Base-by-base conservation (phyloP, 495 filamentous ascomycete species). In the Xylaria castorea region DNA sequence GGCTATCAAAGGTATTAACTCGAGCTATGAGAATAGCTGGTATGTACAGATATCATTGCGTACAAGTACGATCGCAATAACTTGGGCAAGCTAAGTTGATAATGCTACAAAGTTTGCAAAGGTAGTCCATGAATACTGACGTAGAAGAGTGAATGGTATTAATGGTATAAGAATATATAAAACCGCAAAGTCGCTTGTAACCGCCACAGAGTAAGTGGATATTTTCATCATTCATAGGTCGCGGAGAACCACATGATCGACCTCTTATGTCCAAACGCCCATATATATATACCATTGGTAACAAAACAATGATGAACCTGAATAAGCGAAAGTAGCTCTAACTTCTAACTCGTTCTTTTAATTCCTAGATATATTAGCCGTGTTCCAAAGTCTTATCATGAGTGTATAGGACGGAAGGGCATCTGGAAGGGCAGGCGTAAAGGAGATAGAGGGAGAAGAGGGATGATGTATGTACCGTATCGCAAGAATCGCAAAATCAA, bases 321-420 rank as follows among this genome's bases (percentile, higher is more conserved):
- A 9, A 7, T 4, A 40, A 68, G 11, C 30, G 36, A 58, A 60
- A 6, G 66, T 12, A 6, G 1, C 2, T 36, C 1, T 32, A 36
- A 14, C 22, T 46, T n/a, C 25, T 55, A 50, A 20, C 48, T 68
- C 2, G 66, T 68, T 20, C 66, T 68, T 57, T 68, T 68, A 68
- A 38, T 58, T 58, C 36, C 66, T 58, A 32, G 58, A 40, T 14
- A 58, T 58, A 60, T 68, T 46, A 68, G 66, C 64, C 14, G 3
- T 36, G 64, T 53, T n/a, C 34, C 44, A 3, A 66, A 38, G 16
- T 5, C 6, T 22, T 40, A 14, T 38, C 20, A 22, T 12, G 11
- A 11, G 12, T 25, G 8, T 27, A 27, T 42, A 27, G 40, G 3
- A 18, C 34, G 58, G 11, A 18, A 9, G 11, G 62, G 0, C 4